Percentiles rank a stretch among this genome's conserved stretches.
These are phyloP conservation scores for Mortierella sp. DNA, from an alignment of 371 early-diverging fungal species.

Conservation along the genomic window DNA sequence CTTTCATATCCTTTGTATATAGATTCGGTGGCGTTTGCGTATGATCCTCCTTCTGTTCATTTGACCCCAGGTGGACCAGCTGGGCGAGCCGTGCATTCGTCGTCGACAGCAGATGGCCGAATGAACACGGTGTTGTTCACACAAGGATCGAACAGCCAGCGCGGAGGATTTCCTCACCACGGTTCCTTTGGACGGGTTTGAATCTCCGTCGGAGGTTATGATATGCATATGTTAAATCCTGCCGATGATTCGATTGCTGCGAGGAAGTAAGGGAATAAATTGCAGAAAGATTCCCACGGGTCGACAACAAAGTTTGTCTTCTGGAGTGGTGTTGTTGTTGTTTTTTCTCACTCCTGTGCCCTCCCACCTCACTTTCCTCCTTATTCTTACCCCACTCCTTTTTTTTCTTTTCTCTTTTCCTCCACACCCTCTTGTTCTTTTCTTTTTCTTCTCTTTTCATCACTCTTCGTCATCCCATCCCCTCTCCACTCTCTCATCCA, in stretches of 20 bases:
- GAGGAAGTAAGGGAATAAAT: not conserved
- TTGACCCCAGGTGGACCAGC: not conserved
- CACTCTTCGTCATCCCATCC: not conserved
- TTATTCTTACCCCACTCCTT: constrained; percentile 12
- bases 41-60: not conserved
- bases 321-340: not conserved
- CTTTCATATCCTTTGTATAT: not conserved
- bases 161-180: not conserved
- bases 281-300: constrained; percentile 19
- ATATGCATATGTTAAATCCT: not conserved
- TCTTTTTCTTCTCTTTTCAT: constrained; percentile 10
- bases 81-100: not conserved
- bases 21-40: not conserved
- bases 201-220: not conserved
- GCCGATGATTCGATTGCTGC: not conserved
- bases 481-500: constrained; percentile 1
- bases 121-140: not conserved
- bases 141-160: not conserved
- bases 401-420: not conserved
- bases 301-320: not conserved
- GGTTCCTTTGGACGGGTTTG: not conserved
- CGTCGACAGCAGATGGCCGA: not conserved
- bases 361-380: not conserved
- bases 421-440: constrained; percentile 9
- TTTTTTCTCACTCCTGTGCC: not conserved